Percentiles rank a stretch among this genome's conserved stretches.
phyloP scores from a whole-genome alignment of 176 grass and related monocot genomes.

The Oryza rufipogon region DNA sequence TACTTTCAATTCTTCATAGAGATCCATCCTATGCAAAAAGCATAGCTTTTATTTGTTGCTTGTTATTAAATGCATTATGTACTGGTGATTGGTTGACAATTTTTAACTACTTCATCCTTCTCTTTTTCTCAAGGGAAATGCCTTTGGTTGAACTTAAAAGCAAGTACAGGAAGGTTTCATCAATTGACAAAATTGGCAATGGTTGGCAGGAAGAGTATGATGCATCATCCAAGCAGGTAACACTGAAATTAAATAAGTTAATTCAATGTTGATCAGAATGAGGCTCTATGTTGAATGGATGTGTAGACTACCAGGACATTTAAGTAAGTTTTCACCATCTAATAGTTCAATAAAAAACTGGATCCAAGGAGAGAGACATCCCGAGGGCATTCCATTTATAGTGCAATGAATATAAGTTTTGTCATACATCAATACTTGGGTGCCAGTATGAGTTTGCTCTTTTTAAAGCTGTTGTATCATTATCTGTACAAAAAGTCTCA shows the following conservation, averaged over 20 bases:
- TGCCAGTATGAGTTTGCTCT: neutral
- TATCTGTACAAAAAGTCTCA: neutral
- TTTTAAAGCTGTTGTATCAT: conserved; percentile 25
- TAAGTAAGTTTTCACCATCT: conserved; percentile 5
- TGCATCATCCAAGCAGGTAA: conserved; percentile 79
- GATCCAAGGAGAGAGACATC: too few species aligned
- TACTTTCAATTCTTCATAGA: conserved; percentile 37
- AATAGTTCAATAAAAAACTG: neutral
- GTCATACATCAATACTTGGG: conserved; percentile 2
- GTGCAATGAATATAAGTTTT: neutral
- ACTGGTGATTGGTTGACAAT: neutral
- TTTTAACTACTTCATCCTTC: conserved; percentile 3
- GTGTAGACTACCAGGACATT: neutral
- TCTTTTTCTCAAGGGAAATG: conserved; percentile 71
- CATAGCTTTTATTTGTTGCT: neutral
- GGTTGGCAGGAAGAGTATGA: conserved; percentile 91
- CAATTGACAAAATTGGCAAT: conserved; percentile 68
- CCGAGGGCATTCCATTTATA: neutral
- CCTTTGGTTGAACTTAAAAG: conserved; percentile 68
- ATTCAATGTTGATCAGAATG: neutral
- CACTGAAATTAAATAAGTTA: conserved; percentile 3
- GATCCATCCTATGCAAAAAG: conserved; percentile 11
- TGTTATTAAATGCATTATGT: conserved; percentile 9
- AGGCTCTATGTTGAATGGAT: neutral
- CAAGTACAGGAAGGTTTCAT: conserved; percentile 86